phyloP scores from a whole-genome alignment of 768 basidiomycete genomes.

The Suillus variegatus region DNA sequence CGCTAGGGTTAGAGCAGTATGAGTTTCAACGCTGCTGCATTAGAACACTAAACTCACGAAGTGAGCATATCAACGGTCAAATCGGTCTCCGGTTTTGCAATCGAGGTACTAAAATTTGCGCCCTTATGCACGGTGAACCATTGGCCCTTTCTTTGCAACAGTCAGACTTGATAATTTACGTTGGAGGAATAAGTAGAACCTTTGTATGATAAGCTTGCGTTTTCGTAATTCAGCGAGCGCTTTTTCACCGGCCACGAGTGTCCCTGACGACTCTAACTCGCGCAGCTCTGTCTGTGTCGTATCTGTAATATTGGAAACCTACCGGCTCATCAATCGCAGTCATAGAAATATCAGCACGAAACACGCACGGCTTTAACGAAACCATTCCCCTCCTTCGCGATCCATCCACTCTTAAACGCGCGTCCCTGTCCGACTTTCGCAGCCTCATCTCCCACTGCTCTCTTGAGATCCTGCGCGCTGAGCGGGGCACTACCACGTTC shows the following conservation, averaged over 20 bases:
- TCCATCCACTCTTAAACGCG: slow-evolving; percentile 98
- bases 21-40: not conserved
- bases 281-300: slow-evolving; percentile 71
- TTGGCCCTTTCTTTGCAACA: slow-evolving; percentile 75
- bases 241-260: slow-evolving; percentile 76
- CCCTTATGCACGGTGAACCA: slow-evolving; percentile 94
- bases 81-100: slow-evolving; percentile 93
- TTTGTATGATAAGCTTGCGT: slow-evolving; percentile 84
- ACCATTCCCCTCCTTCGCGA: slow-evolving; percentile 85
- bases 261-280: slow-evolving; percentile 73
- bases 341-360: not conserved
- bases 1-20: slow-evolving; percentile 47
- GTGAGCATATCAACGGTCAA: slow-evolving; percentile 93
- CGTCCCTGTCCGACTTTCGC: slow-evolving; percentile 93
- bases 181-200: slow-evolving; percentile 42
- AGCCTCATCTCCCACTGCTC: slow-evolving; percentile 78
- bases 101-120: slow-evolving; percentile 82
- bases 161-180: slow-evolving; percentile 9
- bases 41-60: slow-evolving; percentile 56
- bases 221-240: slow-evolving; percentile 85
- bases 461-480: slow-evolving; percentile 67
- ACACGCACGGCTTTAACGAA: slow-evolving; percentile 80
- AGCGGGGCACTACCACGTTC: slow-evolving; percentile 70
- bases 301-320: slow-evolving; percentile 73
- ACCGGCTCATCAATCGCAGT: slow-evolving; percentile 9